These are phyloP conservation scores for Rhodosporidiobolus sp. DNA, from an alignment of 768 basidiomycete species.

Conservation along the genomic window DNA sequence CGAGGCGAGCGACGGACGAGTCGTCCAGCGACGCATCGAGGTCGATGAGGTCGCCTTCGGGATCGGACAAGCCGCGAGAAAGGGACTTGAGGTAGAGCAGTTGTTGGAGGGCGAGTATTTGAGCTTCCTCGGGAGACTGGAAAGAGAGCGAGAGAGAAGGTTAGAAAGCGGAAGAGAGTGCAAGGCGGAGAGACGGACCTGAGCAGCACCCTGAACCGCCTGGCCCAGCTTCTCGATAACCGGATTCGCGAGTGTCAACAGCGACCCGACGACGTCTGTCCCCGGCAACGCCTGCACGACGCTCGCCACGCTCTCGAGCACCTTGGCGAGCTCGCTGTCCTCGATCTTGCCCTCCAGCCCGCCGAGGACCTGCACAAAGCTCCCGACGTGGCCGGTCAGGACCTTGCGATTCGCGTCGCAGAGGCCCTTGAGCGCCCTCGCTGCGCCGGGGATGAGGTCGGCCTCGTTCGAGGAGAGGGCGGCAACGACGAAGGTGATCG, in stretches of 20 bases:
- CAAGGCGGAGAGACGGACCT: not conserved
- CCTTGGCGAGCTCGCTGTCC: constrained; percentile 51
- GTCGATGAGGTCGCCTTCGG: constrained; percentile 52
- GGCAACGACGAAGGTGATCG: constrained; percentile 49
- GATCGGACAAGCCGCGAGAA: constrained; percentile 50
- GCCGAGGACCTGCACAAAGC: constrained; percentile 50
- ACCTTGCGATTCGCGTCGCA: constrained; percentile 51
- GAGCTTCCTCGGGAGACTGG: constrained; percentile 42
- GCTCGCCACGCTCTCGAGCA: constrained; percentile 51
- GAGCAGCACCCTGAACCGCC: constrained; percentile 8
- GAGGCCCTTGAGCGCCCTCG: constrained; percentile 49
- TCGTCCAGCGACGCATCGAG: constrained; percentile 45
- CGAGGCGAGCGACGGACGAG: constrained; percentile 36
- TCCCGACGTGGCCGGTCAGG: constrained; percentile 49
- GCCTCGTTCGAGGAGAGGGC: constrained; percentile 44
- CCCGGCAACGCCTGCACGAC: constrained; percentile 52
- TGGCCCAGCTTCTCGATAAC: constrained; percentile 44
- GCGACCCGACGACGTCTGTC: constrained; percentile 47
- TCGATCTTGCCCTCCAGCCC: constrained; percentile 49
- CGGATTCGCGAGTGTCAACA: constrained; percentile 46
- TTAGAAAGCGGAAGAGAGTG: not conserved
- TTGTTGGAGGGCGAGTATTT: constrained; percentile 45
- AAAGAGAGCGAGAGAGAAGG: not conserved
- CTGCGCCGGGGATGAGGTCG: constrained; percentile 47
- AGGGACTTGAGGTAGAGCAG: constrained; percentile 51